Evolutionary conservation across 1,139 yeast genomes (phyloP).

Genomic region (Torulaspora pretoriensis): DNA sequence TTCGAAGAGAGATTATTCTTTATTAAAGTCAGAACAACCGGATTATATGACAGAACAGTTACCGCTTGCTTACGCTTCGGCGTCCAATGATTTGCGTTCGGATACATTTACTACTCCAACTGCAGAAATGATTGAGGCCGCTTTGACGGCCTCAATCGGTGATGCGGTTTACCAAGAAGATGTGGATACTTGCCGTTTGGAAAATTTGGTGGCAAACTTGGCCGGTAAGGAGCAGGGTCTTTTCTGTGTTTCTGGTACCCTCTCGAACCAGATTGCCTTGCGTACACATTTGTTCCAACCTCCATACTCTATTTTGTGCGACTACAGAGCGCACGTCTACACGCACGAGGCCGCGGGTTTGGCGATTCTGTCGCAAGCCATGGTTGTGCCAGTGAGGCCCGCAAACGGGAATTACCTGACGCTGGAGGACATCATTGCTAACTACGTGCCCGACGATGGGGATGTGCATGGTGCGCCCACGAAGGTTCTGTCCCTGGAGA

Average conservation of each 20-base stretch:
- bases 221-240: conserved; percentile 83
- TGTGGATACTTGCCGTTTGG: conserved; percentile 59
- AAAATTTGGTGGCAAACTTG: conserved; percentile 58
- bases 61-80: conserved; percentile 36
- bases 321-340: conserved; percentile 79
- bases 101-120: conserved; percentile 96
- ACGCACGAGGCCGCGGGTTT: conserved; percentile 87
- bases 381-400: conserved; percentile 83
- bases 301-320: conserved; percentile 81
- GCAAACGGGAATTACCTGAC: conserved; percentile 71
- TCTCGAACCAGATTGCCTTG: conserved; percentile 84
- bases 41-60: conserved; percentile 19
- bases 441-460: conserved; percentile 69
- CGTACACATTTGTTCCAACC: conserved; percentile 78
- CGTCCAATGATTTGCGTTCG: conserved; percentile 64
- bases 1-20: too few relatives aligned
- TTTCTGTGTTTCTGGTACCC: conserved; percentile 84
- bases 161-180: conserved; percentile 91
- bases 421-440: conserved; percentile 65
- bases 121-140: conserved; percentile 63
- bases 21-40: too few relatives aligned
- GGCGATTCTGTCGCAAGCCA: conserved; percentile 84
- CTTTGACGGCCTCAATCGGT: conserved; percentile 61
- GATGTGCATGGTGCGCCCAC: conserved; percentile 92
- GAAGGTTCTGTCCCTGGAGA: conserved; percentile 76